Evolutionary conservation across 768 basidiomycete species (phyloP).

Genomic region (Macrocybe gigantea): DNA sequence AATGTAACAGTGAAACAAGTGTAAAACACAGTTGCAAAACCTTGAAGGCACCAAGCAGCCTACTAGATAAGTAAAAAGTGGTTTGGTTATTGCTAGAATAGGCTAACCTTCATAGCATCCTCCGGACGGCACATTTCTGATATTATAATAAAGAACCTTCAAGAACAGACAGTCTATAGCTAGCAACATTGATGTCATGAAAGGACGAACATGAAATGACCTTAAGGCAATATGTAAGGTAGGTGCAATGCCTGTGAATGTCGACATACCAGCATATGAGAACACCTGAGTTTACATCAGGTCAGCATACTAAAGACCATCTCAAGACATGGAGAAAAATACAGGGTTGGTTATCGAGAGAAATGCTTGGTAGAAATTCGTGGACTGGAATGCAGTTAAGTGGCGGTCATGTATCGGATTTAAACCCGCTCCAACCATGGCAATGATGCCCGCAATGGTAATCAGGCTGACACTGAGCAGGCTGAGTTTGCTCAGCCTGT

Average conservation of each 20-base stretch:
- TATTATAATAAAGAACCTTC: constrained; percentile 52
- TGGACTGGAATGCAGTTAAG: constrained; percentile 28
- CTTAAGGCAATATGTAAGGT: constrained; percentile 14
- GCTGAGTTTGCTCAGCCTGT: constrained; percentile 41
- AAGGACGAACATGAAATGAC: constrained; percentile 44
- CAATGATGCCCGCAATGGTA: constrained; percentile 37
- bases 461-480: constrained; percentile 37
- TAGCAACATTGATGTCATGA: neutral
- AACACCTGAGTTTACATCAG: constrained; percentile 28
- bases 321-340: constrained; percentile 8
- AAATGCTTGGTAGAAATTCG: constrained; percentile 42
- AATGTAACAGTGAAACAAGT: constrained; percentile 36
- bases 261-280: constrained; percentile 38
- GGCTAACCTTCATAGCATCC: constrained; percentile 49
- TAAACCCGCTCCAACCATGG: constrained; percentile 44
- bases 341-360: constrained; percentile 50
- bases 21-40: constrained; percentile 47
- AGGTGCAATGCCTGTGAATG: neutral
- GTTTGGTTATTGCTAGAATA: neutral
- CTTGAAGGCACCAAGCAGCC: constrained; percentile 52
- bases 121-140: constrained; percentile 48
- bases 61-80: constrained; percentile 8
- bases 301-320: neutral
- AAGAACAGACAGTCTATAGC: too few relatives aligned
- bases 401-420: constrained; percentile 37